These are phyloP conservation scores for Penicillium rolfsii DNA, from an alignment of 2,329 filamentous ascomycete genomes.

Conservation along the genomic window DNA sequence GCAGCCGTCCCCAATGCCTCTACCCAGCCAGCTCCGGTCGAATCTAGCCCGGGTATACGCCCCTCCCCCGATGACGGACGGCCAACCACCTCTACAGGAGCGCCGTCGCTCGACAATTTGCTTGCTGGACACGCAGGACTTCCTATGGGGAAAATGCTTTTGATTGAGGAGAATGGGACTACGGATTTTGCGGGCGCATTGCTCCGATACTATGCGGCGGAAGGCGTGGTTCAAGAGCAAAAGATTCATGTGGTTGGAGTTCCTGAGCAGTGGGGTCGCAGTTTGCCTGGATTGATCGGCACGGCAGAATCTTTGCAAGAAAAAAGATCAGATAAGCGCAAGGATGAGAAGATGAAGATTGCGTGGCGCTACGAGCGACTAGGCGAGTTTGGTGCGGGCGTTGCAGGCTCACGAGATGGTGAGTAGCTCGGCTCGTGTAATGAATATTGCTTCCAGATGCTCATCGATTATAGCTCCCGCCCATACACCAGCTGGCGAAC, in stretches of 20 bases:
- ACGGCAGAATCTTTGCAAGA: slow-evolving; percentile 52
- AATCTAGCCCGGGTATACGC: slow-evolving; percentile 61
- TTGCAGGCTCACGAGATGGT: slow-evolving; percentile 62
- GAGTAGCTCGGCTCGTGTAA: slow-evolving; percentile 35
- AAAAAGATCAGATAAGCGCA: slow-evolving; percentile 43
- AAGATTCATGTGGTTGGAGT: slow-evolving; percentile 82
- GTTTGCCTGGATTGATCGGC: slow-evolving; percentile 73
- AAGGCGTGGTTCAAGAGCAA: slow-evolving; percentile 90
- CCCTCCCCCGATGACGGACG: slow-evolving; percentile 89
- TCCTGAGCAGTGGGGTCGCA: slow-evolving; percentile 77
- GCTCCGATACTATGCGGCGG: slow-evolving; percentile 85
- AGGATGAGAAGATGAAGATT: slow-evolving; percentile 90
- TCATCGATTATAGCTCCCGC: slow-evolving; percentile 34
- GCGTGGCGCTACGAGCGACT: slow-evolving; percentile 94
- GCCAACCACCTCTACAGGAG: slow-evolving; percentile 87
- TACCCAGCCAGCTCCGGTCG: slow-evolving; percentile 35
- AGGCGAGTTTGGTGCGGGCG: slow-evolving; percentile 66
- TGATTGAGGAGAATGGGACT: slow-evolving; percentile 87
- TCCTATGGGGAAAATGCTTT: slow-evolving; percentile 75
- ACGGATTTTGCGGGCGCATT: slow-evolving; percentile 90
- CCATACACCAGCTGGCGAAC: slow-evolving; percentile 35
- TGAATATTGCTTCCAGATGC: slow-evolving; percentile 13
- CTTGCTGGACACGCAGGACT: slow-evolving; percentile 86
- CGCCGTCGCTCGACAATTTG: slow-evolving; percentile 78
- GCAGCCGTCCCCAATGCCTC: slow-evolving; percentile 35